Base-by-base conservation (phyloP, 2,329 filamentous ascomycete species). In the Fusarium sp. region DNA sequence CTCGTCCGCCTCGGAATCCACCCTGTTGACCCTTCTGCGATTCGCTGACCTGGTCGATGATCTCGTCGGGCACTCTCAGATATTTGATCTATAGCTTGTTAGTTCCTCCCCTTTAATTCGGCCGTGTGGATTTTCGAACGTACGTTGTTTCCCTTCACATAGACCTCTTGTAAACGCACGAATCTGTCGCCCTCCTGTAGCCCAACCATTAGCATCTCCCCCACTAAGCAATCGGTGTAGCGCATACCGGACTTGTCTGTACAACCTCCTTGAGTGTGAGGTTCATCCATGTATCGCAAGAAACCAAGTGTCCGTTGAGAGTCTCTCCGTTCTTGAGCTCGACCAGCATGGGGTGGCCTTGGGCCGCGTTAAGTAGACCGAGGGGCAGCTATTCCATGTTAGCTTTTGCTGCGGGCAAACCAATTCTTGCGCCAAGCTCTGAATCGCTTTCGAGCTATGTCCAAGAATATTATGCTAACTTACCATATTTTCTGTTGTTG, bases 281-380 rank as follows among this genome's bases (percentile, higher is more conserved):
- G 83, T 99, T 99, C 96, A 99, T 99, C 94, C 96, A 99, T 50
- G 95, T 99, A 81, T 99, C 96, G 89, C 95, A 99, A 81, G 91
- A 93, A 80, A 98, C 92, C 63, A 99, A 86, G 78, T 98, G 94
- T 69, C 96, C 96, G 83, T 98, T 99, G 65, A 99, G 88, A 0
- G 96, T 98, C 82, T 99, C 94, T 83, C 94, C 94, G 78, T 95
- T 97, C 86, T 98, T 98, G 72, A 98, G 91, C 85, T 98, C 94
- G 72, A 98, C 94, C 60, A 97, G 91, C 92, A 98, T 98, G 6
- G 96, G 95, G 80, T 98, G 93, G 86, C 96, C 96, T 85, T 98
- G 94, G 72, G 96, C 94, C 76, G 95, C 95, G 77, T 93, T 98
- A 68, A 99, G 88, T 52, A 99, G 90, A 77, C 94, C 94, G 79